phyloP scores from a whole-genome alignment of 1,139 yeast genomes.

The Candida buenavistaensis region DNA sequence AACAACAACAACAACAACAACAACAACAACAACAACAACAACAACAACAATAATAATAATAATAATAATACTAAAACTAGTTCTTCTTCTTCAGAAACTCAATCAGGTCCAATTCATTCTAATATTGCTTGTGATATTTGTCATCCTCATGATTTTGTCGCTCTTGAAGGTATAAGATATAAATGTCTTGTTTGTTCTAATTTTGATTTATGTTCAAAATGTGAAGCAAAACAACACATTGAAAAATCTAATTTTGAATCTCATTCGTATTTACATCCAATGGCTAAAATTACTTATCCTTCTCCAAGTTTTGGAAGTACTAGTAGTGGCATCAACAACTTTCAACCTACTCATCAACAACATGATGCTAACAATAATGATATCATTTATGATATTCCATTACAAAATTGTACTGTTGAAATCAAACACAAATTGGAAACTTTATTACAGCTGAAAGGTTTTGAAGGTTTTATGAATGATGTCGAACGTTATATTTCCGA shows the following conservation, averaged over 20 bases:
- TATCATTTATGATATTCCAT: conserved; percentile 28
- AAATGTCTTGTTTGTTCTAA: conserved; percentile 56
- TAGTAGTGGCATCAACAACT: conserved; percentile 1
- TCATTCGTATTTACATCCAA: conserved; percentile 33
- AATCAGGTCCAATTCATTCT: conserved; percentile 17
- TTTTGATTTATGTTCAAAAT: conserved; percentile 56
- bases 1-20: conserved; percentile 1
- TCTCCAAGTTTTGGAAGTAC: conserved; percentile 8
- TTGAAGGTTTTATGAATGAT: conserved; percentile 21
- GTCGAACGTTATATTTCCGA: conserved; percentile 24
- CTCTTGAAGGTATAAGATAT: conserved; percentile 51
- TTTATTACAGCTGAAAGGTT: conserved; percentile 19
- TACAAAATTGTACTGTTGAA: conserved; percentile 22
- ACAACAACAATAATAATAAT: too few relatives aligned
- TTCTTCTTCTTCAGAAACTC: too few relatives aligned
- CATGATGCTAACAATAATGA: conserved; percentile 16
- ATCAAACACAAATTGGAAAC: conserved; percentile 21
- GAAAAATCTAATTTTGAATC: conserved; percentile 17
- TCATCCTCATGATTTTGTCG: conserved; percentile 25
- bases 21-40: neutral
- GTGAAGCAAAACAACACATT: conserved; percentile 34
- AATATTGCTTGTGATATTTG: conserved; percentile 46
- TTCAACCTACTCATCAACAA: neutral
- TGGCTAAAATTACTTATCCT: conserved; percentile 29
- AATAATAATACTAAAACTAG: too few relatives aligned